Conservation (phyloP, 1,139 yeast genomes). For the Taphrina confusa region DNA sequence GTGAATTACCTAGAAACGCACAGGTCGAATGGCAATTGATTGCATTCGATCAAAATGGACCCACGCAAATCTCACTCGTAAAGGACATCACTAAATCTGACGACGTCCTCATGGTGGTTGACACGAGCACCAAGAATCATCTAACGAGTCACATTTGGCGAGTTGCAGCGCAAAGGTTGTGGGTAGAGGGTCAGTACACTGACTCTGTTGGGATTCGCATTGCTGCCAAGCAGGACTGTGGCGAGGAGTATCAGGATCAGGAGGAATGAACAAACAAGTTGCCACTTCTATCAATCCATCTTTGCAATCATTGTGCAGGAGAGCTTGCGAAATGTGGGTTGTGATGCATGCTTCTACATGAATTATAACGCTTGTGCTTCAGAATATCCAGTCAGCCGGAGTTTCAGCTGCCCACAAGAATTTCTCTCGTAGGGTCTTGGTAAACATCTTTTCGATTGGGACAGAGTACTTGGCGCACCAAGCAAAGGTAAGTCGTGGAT, state of each 20-base stretch:
- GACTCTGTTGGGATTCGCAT: neutral
- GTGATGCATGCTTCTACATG: no score
- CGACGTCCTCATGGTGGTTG: neutral
- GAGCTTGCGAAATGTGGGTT: no score
- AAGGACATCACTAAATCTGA: neutral
- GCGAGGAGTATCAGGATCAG: no score
- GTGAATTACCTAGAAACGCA: slow-evolving; percentile 27
- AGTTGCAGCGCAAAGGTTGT: neutral
- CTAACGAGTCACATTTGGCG: neutral
- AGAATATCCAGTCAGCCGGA: slow-evolving; percentile 84
- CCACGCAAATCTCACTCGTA: slow-evolving; percentile 51
- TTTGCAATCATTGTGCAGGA: no score
- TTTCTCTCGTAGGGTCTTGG: slow-evolving; percentile 87
- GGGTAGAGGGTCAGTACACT: neutral
- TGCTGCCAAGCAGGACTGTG: neutral
- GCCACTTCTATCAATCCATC: no score
- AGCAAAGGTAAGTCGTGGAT: slow-evolving; percentile 88
- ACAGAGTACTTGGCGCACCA: slow-evolving; percentile 83
- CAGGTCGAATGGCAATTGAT: slow-evolving; percentile 31
- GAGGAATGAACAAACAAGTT: no score
- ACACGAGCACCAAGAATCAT: neutral
- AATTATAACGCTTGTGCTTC: no score
- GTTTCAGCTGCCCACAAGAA: slow-evolving; percentile 95
- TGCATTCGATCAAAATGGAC: slow-evolving; percentile 57
- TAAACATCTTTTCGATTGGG: slow-evolving; percentile 87